Conservation (phyloP, 441 rosid genomes). For the Macaranga tanarius region DNA sequence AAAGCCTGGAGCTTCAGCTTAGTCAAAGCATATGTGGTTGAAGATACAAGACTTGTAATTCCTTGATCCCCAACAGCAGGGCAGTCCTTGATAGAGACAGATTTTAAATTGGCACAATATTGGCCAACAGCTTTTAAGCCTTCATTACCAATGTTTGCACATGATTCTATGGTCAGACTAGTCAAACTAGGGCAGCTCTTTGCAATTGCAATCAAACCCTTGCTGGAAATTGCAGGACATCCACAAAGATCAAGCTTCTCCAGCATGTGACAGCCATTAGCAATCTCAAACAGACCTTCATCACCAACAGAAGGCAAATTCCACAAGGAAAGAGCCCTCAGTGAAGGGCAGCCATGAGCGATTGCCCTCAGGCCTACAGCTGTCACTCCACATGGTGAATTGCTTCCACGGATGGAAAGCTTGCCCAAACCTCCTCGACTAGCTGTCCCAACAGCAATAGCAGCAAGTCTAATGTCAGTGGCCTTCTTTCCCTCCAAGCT, state of each 20-base stretch:
- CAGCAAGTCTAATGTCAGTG: conserved; percentile 82
- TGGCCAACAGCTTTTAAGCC: conserved; percentile 67
- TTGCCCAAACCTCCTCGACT: conserved; percentile 79
- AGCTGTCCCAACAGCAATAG: conserved; percentile 83
- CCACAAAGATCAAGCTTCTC: conserved; percentile 77
- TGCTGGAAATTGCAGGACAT: conserved; percentile 64
- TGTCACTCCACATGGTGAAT: conserved; percentile 53
- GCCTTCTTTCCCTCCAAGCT: conserved; percentile 89
- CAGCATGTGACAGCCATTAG: conserved; percentile 59
- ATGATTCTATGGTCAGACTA: conserved; percentile 69
- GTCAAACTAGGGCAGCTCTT: conserved; percentile 64
- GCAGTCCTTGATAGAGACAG: conserved; percentile 71
- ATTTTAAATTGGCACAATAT: conserved; percentile 60
- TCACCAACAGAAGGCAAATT: conserved; percentile 58
- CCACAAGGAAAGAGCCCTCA: conserved; percentile 72
- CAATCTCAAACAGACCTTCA: conserved; percentile 61
- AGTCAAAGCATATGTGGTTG: conserved; percentile 44
- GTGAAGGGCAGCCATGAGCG: conserved; percentile 72
- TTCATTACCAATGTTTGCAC: conserved; percentile 72
- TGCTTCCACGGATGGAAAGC: conserved; percentile 59
- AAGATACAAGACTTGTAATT: conserved; percentile 55
- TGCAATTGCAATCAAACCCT: conserved; percentile 72
- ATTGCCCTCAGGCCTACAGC: conserved; percentile 62
- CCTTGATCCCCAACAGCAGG: conserved; percentile 87
- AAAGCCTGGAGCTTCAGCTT: conserved; percentile 79